These are phyloP conservation scores for Daldinia caldariorum DNA, from an alignment of 495 filamentous ascomycete species.

Conservation along the genomic window DNA sequence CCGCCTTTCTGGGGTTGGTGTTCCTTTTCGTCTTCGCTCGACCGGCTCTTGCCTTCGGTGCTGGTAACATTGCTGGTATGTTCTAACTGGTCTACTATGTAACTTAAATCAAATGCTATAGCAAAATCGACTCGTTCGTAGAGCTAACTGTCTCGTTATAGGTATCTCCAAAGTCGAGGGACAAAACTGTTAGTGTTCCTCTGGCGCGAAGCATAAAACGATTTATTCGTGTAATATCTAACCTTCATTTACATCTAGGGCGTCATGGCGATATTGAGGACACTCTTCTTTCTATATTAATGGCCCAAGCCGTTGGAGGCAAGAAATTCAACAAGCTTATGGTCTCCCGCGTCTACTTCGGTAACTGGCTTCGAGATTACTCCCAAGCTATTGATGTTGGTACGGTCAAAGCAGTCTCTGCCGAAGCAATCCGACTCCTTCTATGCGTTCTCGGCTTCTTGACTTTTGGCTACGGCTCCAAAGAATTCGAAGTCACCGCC, in stretches of 20 bases:
- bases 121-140: background rate
- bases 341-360: constrained; percentile 86
- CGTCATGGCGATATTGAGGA: constrained; percentile 98
- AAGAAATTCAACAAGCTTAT: constrained; percentile 89
- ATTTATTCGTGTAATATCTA: constrained; percentile 13
- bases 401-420: constrained; percentile 85
- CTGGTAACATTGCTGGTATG: constrained; percentile 77
- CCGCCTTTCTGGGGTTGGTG: constrained; percentile 56
- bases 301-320: constrained; percentile 79
- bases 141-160: constrained; percentile 50
- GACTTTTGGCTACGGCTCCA: constrained; percentile 83
- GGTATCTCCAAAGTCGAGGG: constrained; percentile 80
- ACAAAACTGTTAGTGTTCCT: constrained; percentile 68
- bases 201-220: background rate
- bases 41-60: constrained; percentile 82
- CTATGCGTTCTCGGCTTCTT: constrained; percentile 70
- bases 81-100: background rate
- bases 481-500: constrained; percentile 89
- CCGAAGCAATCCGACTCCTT: constrained; percentile 87
- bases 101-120: background rate
- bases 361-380: constrained; percentile 91
- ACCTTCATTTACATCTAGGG: constrained; percentile 56
- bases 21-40: constrained; percentile 60
- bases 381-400: constrained; percentile 86
- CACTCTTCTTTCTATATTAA: constrained; percentile 75